A percentile compares a stretch with the other conserved stretches of the same genome.
Evolutionary conservation across 78 protist species (phyloP).

Genomic region (Pigoraptor vietnamica): DNA sequence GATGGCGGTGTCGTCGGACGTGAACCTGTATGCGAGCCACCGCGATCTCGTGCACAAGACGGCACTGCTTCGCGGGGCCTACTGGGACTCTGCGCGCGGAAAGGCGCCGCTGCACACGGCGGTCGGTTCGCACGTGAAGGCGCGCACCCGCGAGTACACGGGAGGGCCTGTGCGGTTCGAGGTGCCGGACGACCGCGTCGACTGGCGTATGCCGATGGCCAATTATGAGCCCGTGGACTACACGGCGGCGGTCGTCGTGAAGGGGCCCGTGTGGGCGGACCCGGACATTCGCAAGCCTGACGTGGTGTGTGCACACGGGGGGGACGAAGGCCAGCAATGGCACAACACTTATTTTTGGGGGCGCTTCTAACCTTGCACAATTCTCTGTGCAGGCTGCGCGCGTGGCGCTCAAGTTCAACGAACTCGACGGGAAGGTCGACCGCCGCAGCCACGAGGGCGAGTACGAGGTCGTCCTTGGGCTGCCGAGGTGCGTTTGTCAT

Average conservation of each 20-base stretch:
- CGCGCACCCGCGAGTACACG: background rate
- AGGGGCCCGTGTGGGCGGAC: slow-evolving; percentile 19
- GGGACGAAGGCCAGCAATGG: no score
- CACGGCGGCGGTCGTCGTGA: slow-evolving; percentile 4
- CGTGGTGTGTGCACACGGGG: no score
- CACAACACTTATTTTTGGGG: no score
- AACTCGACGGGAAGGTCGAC: background rate
- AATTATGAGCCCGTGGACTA: slow-evolving; percentile 5
- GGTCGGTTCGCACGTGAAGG: background rate
- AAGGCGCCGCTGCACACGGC: background rate
- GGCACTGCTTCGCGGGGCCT: background rate
- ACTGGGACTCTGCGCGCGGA: background rate
- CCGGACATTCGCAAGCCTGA: background rate
- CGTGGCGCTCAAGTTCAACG: background rate
- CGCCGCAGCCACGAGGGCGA: background rate
- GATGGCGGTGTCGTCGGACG: background rate
- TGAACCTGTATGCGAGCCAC: slow-evolving; percentile 14
- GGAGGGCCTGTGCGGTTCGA: background rate
- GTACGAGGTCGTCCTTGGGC: background rate
- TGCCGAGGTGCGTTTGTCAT: background rate
- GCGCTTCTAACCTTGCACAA: background rate
- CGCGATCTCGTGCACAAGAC: background rate
- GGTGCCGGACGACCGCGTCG: background rate
- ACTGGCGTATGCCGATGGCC: background rate
- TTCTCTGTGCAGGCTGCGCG: background rate